A percentile compares a stretch with the other conserved stretches of the same genome.
These are phyloP conservation scores for Epicoccum sorghinum DNA, from an alignment of 2,329 filamentous ascomycete genomes.

Conservation along the genomic window DNA sequence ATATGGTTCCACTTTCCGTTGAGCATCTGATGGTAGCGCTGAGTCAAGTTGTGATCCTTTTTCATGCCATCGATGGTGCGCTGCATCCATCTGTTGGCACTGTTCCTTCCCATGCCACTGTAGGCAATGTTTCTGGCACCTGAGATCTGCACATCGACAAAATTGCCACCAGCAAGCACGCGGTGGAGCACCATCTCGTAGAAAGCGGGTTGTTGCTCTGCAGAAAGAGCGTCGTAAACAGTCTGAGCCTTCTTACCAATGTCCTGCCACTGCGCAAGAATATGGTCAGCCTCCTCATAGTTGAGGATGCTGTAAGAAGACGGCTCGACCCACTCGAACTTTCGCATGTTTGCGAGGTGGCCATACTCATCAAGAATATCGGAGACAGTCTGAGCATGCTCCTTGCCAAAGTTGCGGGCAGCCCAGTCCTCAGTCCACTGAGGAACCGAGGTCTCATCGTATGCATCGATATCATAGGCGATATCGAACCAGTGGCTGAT, in stretches of 20 bases:
- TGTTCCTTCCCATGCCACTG: slow-evolving; percentile 45
- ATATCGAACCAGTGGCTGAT: slow-evolving; percentile 72
- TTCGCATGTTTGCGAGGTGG: slow-evolving; percentile 63
- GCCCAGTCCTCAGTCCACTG: slow-evolving; percentile 65
- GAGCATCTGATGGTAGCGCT: slow-evolving; percentile 43
- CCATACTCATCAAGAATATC: slow-evolving; percentile 63
- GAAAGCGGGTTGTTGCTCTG: slow-evolving; percentile 61
- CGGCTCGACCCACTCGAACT: slow-evolving; percentile 67
- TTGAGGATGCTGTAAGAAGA: slow-evolving; percentile 66
- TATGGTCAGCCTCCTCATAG: slow-evolving; percentile 67
- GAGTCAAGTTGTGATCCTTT: slow-evolving; percentile 44
- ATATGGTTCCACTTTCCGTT: slow-evolving; percentile 50
- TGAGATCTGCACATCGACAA: slow-evolving; percentile 56
- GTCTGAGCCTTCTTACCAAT: slow-evolving; percentile 61
- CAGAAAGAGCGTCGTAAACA: slow-evolving; percentile 61
- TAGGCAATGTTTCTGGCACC: slow-evolving; percentile 47
- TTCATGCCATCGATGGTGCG: slow-evolving; percentile 46
- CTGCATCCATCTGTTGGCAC: slow-evolving; percentile 47
- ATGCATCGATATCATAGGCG: slow-evolving; percentile 67
- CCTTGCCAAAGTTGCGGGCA: slow-evolving; percentile 61
- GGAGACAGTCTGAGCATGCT: slow-evolving; percentile 57
- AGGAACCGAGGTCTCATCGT: slow-evolving; percentile 61
- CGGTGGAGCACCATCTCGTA: slow-evolving; percentile 69
- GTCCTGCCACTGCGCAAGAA: slow-evolving; percentile 62
- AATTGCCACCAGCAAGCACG: slow-evolving; percentile 62